Evolutionary conservation across 106 monocot species (phyloP).

Genomic region (Amphibolis antarctica): DNA sequence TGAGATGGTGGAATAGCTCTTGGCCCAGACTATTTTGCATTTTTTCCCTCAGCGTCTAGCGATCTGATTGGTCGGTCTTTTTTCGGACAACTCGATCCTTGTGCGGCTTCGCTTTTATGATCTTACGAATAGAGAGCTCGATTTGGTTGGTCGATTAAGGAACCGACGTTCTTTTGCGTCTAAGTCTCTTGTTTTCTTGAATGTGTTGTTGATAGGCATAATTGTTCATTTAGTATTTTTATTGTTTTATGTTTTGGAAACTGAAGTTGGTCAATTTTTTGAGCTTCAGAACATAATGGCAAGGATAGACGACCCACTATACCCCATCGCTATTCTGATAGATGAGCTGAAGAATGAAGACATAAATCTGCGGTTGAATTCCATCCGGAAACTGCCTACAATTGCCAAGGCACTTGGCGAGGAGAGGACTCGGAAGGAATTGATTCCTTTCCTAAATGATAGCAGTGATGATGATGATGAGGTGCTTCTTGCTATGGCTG

Average conservation of each 20-base stretch:
- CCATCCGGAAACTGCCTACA: conserved; percentile 64
- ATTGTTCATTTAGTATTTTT: neutral
- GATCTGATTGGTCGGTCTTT: neutral
- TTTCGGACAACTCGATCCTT: no score
- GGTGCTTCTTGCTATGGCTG: conserved; percentile 87
- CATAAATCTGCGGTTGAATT: conserved; percentile 68
- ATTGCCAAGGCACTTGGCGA: conserved; percentile 81
- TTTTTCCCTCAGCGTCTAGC: neutral
- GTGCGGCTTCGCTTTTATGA: no score
- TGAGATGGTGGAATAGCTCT: no score
- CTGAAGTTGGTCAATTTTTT: neutral
- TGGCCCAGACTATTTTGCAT: no score
- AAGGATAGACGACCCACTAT: conserved; percentile 72
- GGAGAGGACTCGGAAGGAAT: conserved; percentile 74
- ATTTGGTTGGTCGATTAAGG: neutral
- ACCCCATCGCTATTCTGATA: conserved; percentile 73
- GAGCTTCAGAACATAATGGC: conserved; percentile 33
- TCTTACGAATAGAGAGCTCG: neutral
- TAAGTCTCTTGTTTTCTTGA: neutral
- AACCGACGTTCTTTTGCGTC: neutral
- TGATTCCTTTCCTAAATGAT: conserved; percentile 76
- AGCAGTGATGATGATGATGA: conserved; percentile 90
- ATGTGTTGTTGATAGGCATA: neutral
- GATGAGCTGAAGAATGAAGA: conserved; percentile 89
- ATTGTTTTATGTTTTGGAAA: neutral